Evolutionary conservation across 495 filamentous ascomycete species (phyloP), one percentile per base, ranked within the genome.

Genomic region (Penicillium coprophilum): DNA sequence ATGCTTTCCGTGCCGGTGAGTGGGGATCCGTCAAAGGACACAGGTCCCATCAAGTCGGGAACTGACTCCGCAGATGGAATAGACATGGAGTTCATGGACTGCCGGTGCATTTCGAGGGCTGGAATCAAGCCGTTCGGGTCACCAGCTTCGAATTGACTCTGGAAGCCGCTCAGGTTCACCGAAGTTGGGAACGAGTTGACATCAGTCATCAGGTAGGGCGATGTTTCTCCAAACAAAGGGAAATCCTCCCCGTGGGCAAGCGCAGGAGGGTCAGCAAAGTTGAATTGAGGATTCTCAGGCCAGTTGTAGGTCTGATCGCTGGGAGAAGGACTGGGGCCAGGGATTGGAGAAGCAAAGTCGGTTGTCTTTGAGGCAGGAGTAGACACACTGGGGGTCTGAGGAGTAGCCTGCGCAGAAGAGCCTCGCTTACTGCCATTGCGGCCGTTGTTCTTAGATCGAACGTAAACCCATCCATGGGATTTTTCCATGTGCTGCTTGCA

Each of bases 401-500:
- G 80, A n/a, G 72, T 73, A 15, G 69, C 64, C 57, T 73, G 70
- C 17, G 55, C 48, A 21, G 66, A 61, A 4, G 59, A 71, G 23
- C 67, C 61, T 9, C 61, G 64, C 47, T 79, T 79, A 67, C 71
- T 77, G 34, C 72, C 67, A 68, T 80, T 82, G 63, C 87, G 85
- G 40, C 85, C 86, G 61, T 96, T 96, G 74, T 87, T 91, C 82
- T 96, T 96, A 47, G 90, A 91, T 36, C 94, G 88, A 59, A 89
- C 83, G 59, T 98, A 98, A 4, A 79, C 77, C 86, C 91, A 97
- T 41, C 86, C 85, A 64, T 98, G 94, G 0, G 91, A 86, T 71
- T 97, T 98, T 77, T 98, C 94, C 94, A 98, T 98, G 73, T 98
- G 94, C 72, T 98, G 94, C 72, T 97, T 97, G 83, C 91, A 96